These are phyloP conservation scores for Fraxinus cuspidata DNA, from an alignment of 257 asterid species.

Conservation along the genomic window DNA sequence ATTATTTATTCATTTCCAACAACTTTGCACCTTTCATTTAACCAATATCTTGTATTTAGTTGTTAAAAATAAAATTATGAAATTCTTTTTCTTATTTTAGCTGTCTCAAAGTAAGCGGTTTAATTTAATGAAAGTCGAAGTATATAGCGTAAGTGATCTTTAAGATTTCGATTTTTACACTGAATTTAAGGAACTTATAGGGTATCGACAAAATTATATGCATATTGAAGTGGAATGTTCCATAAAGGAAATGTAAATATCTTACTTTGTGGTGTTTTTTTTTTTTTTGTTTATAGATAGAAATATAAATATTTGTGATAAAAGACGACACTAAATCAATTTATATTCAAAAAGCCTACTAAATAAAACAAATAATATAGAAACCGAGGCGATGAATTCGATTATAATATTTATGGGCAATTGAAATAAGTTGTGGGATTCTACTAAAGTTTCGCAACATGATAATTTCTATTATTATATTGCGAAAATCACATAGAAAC, in stretches of 20 bases:
- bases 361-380: too few species aligned
- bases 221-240: background rate
- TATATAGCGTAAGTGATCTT: background rate
- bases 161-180: background rate
- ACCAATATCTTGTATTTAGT: constrained; percentile 14
- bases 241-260: background rate
- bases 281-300: background rate
- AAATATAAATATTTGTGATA: too few species aligned
- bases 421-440: too few species aligned
- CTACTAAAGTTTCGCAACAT: too few species aligned
- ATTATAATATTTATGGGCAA: too few species aligned
- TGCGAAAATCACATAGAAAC: too few species aligned
- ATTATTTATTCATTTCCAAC: too few species aligned
- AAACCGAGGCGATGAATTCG: too few species aligned
- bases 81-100: background rate
- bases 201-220: background rate
- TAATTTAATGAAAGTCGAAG: background rate
- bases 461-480: too few species aligned
- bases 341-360: too few species aligned
- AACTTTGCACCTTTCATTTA: constrained; percentile 27
- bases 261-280: background rate
- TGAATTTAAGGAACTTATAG: background rate
- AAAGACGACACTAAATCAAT: too few species aligned
- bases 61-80: constrained; percentile 14
- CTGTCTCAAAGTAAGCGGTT: background rate